Conservation (phyloP, 352 stramenopile genomes). For the Phytopythium helicoides region DNA sequence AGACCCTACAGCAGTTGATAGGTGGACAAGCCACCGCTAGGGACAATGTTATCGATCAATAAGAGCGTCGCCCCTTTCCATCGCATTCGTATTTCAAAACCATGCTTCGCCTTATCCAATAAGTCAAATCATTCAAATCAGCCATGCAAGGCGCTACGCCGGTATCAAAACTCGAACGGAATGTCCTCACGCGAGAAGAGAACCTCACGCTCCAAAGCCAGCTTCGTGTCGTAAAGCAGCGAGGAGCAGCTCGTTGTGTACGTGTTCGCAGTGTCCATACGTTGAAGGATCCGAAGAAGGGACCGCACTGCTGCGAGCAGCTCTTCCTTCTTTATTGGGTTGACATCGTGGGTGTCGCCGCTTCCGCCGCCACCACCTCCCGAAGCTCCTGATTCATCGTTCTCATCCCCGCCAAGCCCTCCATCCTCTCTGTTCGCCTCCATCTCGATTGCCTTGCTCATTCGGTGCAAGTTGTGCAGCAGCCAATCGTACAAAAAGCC, state of each 20-base stretch:
- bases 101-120: no score
- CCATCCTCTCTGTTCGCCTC: conserved; percentile 34
- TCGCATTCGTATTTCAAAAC: no score
- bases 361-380: conserved; percentile 21
- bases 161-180: conserved; percentile 79
- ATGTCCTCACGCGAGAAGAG: conserved; percentile 75
- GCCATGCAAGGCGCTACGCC: no score
- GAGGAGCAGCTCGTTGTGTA: conserved; percentile 66
- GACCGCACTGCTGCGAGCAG: conserved; percentile 72
- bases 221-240: conserved; percentile 82
- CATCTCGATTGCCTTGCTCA: conserved; percentile 58
- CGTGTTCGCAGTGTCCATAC: conserved; percentile 50
- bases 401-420: conserved; percentile 8
- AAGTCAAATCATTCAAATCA: no score
- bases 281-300: conserved; percentile 72
- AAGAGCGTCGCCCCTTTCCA: no score
- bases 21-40: no score
- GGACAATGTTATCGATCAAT: no score
- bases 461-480: conserved; percentile 84
- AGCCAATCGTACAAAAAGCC: conserved; percentile 88
- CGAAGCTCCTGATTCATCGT: conserved; percentile 25
- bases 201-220: conserved; percentile 78
- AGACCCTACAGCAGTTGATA: no score
- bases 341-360: conserved; percentile 77
- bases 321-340: conserved; percentile 80